Conservation (phyloP, 495 filamentous ascomycete species). For the Daldinia vernicosa region DNA sequence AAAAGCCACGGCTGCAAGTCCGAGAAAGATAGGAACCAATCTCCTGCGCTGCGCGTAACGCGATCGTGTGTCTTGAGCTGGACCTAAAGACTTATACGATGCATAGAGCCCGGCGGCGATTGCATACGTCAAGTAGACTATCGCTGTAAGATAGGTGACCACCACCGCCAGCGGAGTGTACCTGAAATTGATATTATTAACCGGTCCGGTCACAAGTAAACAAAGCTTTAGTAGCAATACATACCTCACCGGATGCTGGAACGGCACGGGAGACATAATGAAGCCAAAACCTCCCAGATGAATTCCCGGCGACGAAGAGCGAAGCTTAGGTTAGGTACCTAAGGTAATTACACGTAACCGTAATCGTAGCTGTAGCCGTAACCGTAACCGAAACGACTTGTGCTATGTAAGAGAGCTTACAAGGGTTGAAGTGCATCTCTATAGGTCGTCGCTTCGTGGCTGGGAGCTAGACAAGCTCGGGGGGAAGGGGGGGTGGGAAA, state of each 20-base stretch:
- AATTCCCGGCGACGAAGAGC: not conserved
- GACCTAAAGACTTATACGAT: conserved; percentile 56
- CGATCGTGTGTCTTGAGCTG: conserved; percentile 56
- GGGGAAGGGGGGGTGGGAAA: not conserved
- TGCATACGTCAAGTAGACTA: conserved; percentile 51
- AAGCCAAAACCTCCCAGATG: not conserved
- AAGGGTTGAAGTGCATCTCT: conserved; percentile 6
- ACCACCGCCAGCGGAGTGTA: conserved; percentile 51
- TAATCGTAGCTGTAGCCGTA: not conserved
- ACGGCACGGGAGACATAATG: conserved; percentile 11
- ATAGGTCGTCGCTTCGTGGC: conserved; percentile 2
- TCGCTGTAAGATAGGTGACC: conserved; percentile 46
- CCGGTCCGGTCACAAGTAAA: not conserved
- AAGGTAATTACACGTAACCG: not conserved
- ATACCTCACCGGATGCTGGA: conserved; percentile 48
- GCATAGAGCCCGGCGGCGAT: conserved; percentile 52
- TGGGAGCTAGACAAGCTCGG: conserved; percentile 2
- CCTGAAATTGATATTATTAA: conserved; percentile 41
- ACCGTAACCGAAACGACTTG: not conserved
- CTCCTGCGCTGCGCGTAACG: conserved; percentile 54
- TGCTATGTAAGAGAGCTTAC: conserved; percentile 8
- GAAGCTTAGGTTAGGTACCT: no score
- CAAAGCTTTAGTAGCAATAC: not conserved
- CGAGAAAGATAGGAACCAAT: conserved; percentile 53
- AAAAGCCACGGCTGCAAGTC: conserved; percentile 52